Conservation (phyloP, 169 alveolate genomes). For the Babesia caballi region DNA sequence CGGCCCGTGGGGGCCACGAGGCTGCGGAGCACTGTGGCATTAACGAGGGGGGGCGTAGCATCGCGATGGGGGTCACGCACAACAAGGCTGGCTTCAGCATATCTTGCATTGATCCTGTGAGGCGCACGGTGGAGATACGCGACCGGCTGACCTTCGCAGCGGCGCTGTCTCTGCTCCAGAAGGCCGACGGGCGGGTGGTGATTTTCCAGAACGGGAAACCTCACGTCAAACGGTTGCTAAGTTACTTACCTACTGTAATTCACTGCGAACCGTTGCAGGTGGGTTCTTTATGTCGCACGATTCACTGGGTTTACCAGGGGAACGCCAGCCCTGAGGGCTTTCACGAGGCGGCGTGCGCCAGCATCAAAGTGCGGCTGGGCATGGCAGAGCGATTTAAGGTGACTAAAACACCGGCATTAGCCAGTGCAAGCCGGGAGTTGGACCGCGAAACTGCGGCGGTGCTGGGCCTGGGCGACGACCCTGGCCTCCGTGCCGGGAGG, state of each 20-base stretch:
- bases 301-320: not conserved
- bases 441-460: constrained; percentile 8
- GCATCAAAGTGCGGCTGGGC: not conserved
- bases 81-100: constrained; percentile 46
- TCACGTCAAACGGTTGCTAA: constrained; percentile 17
- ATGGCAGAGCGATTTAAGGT: not conserved
- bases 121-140: constrained; percentile 5
- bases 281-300: not conserved
- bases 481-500: not conserved
- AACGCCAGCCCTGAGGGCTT: not conserved
- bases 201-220: constrained; percentile 41
- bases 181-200: constrained; percentile 5
- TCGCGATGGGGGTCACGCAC: constrained; percentile 33
- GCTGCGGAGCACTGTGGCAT: not conserved
- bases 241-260: constrained; percentile 11
- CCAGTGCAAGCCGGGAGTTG: not conserved
- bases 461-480: constrained; percentile 6
- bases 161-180: constrained; percentile 30
- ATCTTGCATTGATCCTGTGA: constrained; percentile 23
- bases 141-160: constrained; percentile 26
- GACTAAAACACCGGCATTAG: not conserved
- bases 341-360: constrained; percentile 20
- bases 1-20: not conserved
- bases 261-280: constrained; percentile 61
- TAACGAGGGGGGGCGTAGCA: too few relatives aligned